Evolutionary conservation across 371 early-diverging fungal genomes (phyloP).

Genomic region (Mucor sp.): DNA sequence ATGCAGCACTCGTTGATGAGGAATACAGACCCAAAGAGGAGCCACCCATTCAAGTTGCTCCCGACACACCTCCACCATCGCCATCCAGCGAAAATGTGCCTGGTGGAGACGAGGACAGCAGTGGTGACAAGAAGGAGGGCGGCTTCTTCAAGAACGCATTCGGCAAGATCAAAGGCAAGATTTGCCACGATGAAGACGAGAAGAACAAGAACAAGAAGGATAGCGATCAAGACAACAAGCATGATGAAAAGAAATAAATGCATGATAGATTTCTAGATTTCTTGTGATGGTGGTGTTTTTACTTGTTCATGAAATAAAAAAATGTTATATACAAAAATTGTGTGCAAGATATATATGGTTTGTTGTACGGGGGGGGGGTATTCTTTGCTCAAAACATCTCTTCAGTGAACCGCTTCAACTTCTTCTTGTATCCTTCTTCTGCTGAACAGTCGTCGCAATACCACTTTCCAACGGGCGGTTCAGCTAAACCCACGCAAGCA

Average conservation of each 20-base stretch:
- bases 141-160: conserved; percentile 39
- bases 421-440: conserved; percentile 35
- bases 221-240: not conserved
- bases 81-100: conserved; percentile 14
- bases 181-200: conserved; percentile 34
- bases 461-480: conserved; percentile 92
- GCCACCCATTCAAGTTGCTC: not conserved
- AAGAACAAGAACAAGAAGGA: conserved; percentile 18
- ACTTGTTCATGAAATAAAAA: not conserved
- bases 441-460: conserved; percentile 73
- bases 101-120: conserved; percentile 4
- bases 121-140: conserved; percentile 2
- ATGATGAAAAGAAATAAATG: conserved; percentile 7
- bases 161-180: conserved; percentile 32
- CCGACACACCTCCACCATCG: conserved; percentile 25
- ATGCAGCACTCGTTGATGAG: conserved; percentile 38
- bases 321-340: conserved; percentile 3
- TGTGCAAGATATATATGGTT: not conserved
- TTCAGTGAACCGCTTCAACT: conserved; percentile 26
- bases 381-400: conserved; percentile 14
- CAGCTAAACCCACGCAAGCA: conserved; percentile 85
- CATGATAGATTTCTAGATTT: conserved; percentile 5
- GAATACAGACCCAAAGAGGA: conserved; percentile 31
- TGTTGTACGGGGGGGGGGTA: too few species aligned
- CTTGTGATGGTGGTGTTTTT: not conserved